Evolutionary conservation across 805 yeast genomes (phyloP), one percentile per base, ranked within the genome.

Genomic region (Teunomyces lycoperdinae): DNA sequence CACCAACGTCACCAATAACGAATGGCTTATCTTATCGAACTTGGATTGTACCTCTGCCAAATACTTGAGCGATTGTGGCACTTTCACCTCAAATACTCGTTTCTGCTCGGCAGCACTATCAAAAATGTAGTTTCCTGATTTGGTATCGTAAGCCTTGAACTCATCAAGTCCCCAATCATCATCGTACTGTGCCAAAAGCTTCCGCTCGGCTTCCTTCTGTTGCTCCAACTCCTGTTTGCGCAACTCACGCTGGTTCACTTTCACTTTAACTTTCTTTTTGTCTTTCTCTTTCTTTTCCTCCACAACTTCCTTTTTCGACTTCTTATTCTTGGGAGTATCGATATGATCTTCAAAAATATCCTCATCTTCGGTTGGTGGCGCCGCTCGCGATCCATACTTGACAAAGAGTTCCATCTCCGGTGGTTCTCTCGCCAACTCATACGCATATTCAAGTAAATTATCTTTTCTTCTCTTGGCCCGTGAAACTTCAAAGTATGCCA

Each of bases 401-500:
- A 68, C 73, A 57, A 73, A 73, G 13, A 63, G 48, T 9, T 62
- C 66, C 76, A 73, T 71, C 30, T 66, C 74, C 2, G 75, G 74
- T 3, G 78, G 77, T 36, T 66, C 60, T 26, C 69, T 58, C 1
- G 89, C 83, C 56, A 81, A 71, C 50, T 73, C 66, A 58, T 79
- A 83, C 1, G 87, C 87, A 43, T 62, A 62, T 43, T 66, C 70
- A 43, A 81, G 72, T 17, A 73, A 57, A 46, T 73, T 76, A 57
- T 77, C 71, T 54, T 70, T 68, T 57, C 74, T 67, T 52, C 68
- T 68, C 42, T 63, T 63, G 29, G 52, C 53, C 17, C 54, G 53
- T 8, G 52, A 50, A 1, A 43, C 49, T 14, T 48, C 47, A 47
- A 79, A 60, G 52, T 67, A 74, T 13, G 57, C 58, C 33, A 69